Percentiles rank a stretch among this genome's conserved stretches.
Conservation (phyloP, 73 alveolate species). For the Stentor coeruleus region DNA sequence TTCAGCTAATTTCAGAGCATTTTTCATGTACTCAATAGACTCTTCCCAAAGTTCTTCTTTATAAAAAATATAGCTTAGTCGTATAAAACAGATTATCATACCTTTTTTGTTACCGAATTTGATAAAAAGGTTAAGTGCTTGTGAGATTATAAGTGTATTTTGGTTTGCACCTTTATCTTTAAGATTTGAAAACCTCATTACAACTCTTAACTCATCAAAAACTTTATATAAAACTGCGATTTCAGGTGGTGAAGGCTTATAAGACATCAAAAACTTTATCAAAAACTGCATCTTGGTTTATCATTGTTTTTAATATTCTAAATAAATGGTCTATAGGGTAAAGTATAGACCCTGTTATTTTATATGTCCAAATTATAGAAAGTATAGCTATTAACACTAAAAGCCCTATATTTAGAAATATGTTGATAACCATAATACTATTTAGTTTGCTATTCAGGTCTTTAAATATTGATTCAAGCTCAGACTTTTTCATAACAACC, state of each 20-base stretch:
- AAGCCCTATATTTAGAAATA: too few relatives aligned
- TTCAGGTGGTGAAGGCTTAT: slow-evolving; percentile 22
- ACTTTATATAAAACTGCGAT: neutral
- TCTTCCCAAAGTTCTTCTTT: neutral
- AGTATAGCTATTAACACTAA: neutral
- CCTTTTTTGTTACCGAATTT: slow-evolving; percentile 5
- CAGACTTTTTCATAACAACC: neutral
- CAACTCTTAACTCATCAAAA: slow-evolving; percentile 5
- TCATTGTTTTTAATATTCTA: neutral
- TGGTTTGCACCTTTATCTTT: neutral
- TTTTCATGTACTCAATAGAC: neutral
- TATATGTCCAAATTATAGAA: neutral
- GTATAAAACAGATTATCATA: neutral
- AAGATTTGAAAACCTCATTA: neutral
- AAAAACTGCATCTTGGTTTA: neutral
- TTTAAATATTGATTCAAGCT: neutral
- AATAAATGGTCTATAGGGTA: neutral
- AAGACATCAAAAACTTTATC: neutral
- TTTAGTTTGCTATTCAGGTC: too few relatives aligned
- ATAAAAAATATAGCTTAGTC: neutral
- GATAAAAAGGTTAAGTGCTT: slow-evolving; percentile 14
- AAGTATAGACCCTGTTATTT: neutral
- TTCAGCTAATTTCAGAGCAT: too few relatives aligned
- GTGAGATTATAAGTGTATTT: neutral
- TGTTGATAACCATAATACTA: too few relatives aligned